phyloP scores from a whole-genome alignment of 805 yeast species.

The Lachancea quebecensis region DNA sequence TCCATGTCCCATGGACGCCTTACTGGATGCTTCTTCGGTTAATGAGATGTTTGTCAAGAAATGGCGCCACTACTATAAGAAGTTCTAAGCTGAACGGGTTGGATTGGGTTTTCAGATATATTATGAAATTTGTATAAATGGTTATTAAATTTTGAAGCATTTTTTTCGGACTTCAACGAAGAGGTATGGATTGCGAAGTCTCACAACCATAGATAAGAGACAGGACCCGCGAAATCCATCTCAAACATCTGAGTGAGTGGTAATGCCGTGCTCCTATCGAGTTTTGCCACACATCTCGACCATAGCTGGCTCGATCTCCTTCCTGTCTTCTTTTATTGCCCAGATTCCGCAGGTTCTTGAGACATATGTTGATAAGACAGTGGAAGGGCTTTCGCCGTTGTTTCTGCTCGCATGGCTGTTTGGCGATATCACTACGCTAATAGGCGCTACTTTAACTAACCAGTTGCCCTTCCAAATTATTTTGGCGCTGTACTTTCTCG shows the following conservation, averaged over 20 bases:
- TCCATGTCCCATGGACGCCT: slow-evolving; percentile 23
- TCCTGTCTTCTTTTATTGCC: slow-evolving; percentile 40
- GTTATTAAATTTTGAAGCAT: neutral
- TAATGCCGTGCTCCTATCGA: slow-evolving; percentile 10
- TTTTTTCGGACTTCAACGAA: neutral
- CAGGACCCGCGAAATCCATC: neutral
- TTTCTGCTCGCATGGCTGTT: slow-evolving; percentile 41
- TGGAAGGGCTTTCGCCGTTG: slow-evolving; percentile 51
- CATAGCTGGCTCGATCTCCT: slow-evolving; percentile 40
- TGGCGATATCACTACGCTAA: slow-evolving; percentile 43
- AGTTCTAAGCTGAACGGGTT: slow-evolving; percentile 17
- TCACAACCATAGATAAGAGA: neutral
- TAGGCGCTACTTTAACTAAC: slow-evolving; percentile 69
- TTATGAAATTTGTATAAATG: neutral
- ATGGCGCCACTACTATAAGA: slow-evolving; percentile 31
- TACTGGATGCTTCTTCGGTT: slow-evolving; percentile 17
- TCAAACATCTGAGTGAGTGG: neutral
- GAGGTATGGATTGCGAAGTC: too few species aligned
- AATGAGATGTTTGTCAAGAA: slow-evolving; percentile 27
- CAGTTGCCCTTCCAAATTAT: slow-evolving; percentile 78
- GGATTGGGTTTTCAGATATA: neutral
- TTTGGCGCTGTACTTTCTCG: slow-evolving; percentile 65
- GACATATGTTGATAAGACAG: slow-evolving; percentile 49
- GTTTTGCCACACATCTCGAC: slow-evolving; percentile 29
- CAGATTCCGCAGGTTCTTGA: slow-evolving; percentile 53